Conservation (phyloP, 2,329 filamentous ascomycete genomes). For the Paecilomyces fulvus region DNA sequence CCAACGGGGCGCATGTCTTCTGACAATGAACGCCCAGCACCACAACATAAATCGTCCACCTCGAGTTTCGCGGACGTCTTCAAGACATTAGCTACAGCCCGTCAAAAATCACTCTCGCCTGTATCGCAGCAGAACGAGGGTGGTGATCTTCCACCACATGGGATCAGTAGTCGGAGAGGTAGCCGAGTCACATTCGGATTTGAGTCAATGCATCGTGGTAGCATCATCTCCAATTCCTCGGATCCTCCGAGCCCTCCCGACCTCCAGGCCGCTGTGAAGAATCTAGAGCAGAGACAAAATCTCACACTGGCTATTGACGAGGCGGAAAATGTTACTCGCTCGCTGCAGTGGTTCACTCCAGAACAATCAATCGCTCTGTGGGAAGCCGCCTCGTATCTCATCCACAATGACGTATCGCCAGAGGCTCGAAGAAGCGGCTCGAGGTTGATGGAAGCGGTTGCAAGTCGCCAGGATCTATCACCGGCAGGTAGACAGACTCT, state of each 20-base stretch:
- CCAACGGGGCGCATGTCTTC: constrained; percentile 31
- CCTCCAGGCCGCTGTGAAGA: constrained; percentile 29
- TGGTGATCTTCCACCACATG: constrained; percentile 20
- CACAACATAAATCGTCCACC: constrained; percentile 27
- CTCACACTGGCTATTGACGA: constrained; percentile 30
- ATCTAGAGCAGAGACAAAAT: constrained; percentile 25
- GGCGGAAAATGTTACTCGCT: constrained; percentile 25
- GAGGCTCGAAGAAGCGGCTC: constrained; percentile 30
- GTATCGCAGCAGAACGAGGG: constrained; percentile 22
- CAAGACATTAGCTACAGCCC: constrained; percentile 32
- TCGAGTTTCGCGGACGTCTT: constrained; percentile 36
- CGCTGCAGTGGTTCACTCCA: constrained; percentile 26
- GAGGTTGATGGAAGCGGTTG: constrained; percentile 27
- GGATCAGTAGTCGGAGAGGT: constrained; percentile 25
- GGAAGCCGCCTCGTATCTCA: constrained; percentile 30
- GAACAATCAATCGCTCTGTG: constrained; percentile 33
- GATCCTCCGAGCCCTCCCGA: constrained; percentile 29
- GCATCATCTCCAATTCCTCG: constrained; percentile 29
- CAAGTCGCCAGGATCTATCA: constrained; percentile 31
- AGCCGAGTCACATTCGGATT: constrained; percentile 26
- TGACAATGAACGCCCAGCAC: constrained; percentile 31
- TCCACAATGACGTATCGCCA: constrained; percentile 24
- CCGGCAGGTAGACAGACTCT: constrained; percentile 24
- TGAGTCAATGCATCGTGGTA: constrained; percentile 36
- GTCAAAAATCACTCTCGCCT: constrained; percentile 31